Percentiles rank a stretch among this genome's conserved stretches.
These are phyloP conservation scores for Taphrina sp. DNA, from an alignment of 1,139 yeast species.

Conservation along the genomic window DNA sequence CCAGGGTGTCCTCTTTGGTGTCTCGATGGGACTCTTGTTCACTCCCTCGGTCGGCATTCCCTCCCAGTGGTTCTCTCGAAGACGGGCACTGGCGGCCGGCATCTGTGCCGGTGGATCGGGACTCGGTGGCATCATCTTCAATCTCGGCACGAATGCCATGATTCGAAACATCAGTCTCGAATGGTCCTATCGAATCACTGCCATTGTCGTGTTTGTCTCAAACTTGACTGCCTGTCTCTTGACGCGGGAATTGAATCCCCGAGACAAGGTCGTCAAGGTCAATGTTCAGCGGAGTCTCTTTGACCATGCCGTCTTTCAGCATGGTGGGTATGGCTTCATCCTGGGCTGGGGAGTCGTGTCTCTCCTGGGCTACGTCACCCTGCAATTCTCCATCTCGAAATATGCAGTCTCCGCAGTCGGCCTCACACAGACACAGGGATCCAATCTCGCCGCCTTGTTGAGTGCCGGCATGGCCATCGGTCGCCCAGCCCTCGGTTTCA, in stretches of 20 bases:
- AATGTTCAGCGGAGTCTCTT: conserved; percentile 41
- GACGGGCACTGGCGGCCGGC: conserved; percentile 59
- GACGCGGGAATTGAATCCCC: conserved; percentile 45
- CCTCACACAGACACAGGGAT: conserved; percentile 55
- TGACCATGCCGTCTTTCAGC: conserved; percentile 44
- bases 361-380: conserved; percentile 58
- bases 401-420: conserved; percentile 60
- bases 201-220: conserved; percentile 48
- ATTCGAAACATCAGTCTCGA: conserved; percentile 54
- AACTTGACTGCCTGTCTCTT: conserved; percentile 47
- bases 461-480: conserved; percentile 67
- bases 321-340: conserved; percentile 49
- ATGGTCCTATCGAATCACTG: conserved; percentile 68
- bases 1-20: conserved; percentile 66
- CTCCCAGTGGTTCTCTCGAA: conserved; percentile 63
- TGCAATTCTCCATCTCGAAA: conserved; percentile 61
- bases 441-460: conserved; percentile 59
- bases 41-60: conserved; percentile 58
- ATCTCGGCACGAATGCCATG: conserved; percentile 47
- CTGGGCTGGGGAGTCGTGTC: conserved; percentile 59
- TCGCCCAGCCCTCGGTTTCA: conserved; percentile 59
- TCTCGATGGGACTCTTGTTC: conserved; percentile 59
- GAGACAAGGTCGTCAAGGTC: conserved; percentile 34
- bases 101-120: conserved; percentile 60
- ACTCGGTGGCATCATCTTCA: conserved; percentile 55